Evolutionary conservation across 306 rosid species (phyloP).

Genomic region (Quercus ilex): DNA sequence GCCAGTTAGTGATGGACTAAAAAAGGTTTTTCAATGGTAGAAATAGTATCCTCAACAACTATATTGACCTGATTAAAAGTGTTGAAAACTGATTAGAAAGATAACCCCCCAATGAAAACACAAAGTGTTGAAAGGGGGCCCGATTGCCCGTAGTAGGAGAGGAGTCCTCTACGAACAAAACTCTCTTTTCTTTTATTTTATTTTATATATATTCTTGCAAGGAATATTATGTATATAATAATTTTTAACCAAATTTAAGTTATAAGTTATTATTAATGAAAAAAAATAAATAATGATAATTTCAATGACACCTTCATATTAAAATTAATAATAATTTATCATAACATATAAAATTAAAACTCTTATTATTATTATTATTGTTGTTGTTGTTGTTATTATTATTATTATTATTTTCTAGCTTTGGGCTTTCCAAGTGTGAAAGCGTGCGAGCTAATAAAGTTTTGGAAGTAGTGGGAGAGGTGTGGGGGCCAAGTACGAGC

Average conservation of each 20-base stretch:
- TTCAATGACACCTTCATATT: too few relatives aligned
- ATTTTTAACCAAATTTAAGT: too few relatives aligned
- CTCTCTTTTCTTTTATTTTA: conserved; percentile 1
- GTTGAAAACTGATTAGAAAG: background rate
- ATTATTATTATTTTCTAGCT: background rate
- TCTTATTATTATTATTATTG: too few relatives aligned
- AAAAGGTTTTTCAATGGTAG: background rate
- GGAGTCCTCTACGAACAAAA: conserved; percentile 36
- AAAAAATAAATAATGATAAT: too few relatives aligned
- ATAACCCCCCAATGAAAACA: background rate
- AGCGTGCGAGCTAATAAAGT: conserved; percentile 31
- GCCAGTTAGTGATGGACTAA: background rate
- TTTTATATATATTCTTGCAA: too few relatives aligned
- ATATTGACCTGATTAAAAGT: conserved; percentile 2
- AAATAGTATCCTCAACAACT: conserved; percentile 11
- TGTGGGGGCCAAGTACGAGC: conserved; percentile 47
- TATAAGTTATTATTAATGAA: too few relatives aligned
- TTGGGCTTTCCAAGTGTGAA: conserved; percentile 45
- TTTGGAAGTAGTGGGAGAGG: conserved; percentile 34
- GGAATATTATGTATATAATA: too few relatives aligned
- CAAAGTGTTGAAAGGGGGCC: conserved; percentile 22
- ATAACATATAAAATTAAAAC: too few relatives aligned
- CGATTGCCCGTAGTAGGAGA: conserved; percentile 14
- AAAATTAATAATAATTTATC: too few relatives aligned
- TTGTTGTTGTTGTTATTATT: too few relatives aligned